phyloP scores from a whole-genome alignment of 176 grass and related monocot genomes.

The Aegilops bicornis region DNA sequence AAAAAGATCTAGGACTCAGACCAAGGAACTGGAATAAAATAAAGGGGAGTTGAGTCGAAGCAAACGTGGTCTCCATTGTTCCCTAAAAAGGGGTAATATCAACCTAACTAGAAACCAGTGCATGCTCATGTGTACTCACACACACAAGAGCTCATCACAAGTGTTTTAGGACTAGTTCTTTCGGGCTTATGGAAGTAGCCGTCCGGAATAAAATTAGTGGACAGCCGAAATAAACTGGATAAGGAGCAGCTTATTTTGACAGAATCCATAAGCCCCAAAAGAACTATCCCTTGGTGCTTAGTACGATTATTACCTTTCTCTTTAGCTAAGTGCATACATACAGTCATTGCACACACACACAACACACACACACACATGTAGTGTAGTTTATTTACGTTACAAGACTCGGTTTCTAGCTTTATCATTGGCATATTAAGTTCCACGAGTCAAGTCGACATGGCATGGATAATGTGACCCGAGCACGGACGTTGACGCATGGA shows the following conservation, averaged over 20 bases:
- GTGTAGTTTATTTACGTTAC: too few relatives aligned
- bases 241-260: too few relatives aligned
- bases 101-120: constrained; percentile 7
- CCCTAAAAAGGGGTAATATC: too few relatives aligned
- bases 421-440: neutral
- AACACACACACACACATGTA: too few relatives aligned
- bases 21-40: constrained; percentile 41
- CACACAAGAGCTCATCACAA: constrained; percentile 17
- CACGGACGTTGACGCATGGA: neutral
- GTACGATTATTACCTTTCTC: neutral
- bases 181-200: too few relatives aligned
- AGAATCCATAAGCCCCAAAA: too few relatives aligned
- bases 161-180: neutral
- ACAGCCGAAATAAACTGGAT: too few relatives aligned
- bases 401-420: neutral
- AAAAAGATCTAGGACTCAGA: neutral
- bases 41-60: constrained; percentile 34
- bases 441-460: neutral
- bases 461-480: neutral
- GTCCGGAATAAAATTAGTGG: too few relatives aligned
- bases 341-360: too few relatives aligned
- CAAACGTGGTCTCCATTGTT: constrained; percentile 35
- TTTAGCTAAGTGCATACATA: neutral
- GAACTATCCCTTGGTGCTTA: neutral
- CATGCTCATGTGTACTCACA: constrained; percentile 39